Evolutionary conservation across 768 basidiomycete genomes (phyloP), one percentile per base, ranked within the genome.

Genomic region (Lentinula detonsa): DNA sequence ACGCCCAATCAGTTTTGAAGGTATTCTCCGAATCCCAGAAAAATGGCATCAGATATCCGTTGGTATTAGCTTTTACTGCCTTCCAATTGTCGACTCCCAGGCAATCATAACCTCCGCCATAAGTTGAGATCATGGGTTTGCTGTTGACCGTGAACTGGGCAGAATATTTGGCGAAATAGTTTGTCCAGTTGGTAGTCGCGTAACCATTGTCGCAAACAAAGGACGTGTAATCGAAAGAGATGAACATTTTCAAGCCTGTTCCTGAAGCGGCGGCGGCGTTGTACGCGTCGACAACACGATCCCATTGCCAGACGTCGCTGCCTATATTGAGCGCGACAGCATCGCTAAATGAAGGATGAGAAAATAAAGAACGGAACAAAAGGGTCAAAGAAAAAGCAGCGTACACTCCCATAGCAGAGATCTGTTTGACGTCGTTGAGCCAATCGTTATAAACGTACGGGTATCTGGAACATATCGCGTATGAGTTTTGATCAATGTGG

Each of bases 281-380:
- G 80, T 54, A 54, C 8, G 53, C 53, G 34, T 54, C 53, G 18
- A 54, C 53, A 5, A 54, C 53, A 11, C 53, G 53, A 40, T 54
- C 53, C 53, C 53, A 54, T 40, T 54, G 53, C 53, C 85, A 88
- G 8, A 70, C 63, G 61, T 82, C 78, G 4, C 73, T 71, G 42
- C 87, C 86, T 48, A 87, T 74, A 71, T 89, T 89, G 33, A 88
- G 71, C 0, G 86, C 86, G 57, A 87, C 77, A 0, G 82, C 87
- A 62, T 87, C 85, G 13, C 78, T 82, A 58, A 4, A 9, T 11
- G 39, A 28, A 13, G 33, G 33, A 33, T 31, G 6, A 42, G 43
- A 78, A 73, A 66, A 72, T 75, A 49, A 67, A 60, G 16, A 16
- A 34, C 35, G 43, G 35, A 49, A 7, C 23, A 11, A 28, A 34